Evolutionary conservation across 2,329 filamentous ascomycete species (phyloP).

Genomic region (Fusarium penzigii): DNA sequence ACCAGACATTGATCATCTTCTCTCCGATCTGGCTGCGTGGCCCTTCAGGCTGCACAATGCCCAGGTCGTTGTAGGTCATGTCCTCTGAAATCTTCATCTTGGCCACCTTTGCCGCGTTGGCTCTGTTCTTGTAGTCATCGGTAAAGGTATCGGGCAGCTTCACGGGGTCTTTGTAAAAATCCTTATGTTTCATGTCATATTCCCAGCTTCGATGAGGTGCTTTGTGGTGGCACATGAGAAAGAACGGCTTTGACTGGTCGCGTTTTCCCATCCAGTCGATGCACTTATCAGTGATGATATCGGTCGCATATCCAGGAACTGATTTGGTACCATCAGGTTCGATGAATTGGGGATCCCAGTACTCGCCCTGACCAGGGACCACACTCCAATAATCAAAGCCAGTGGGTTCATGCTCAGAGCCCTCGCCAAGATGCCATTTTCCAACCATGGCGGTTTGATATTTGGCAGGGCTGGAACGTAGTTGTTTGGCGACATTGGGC

Average conservation of each 20-base stretch:
- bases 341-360: constrained; percentile 53
- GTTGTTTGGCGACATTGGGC: constrained; percentile 52
- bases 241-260: constrained; percentile 45
- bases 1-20: constrained; percentile 26
- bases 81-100: constrained; percentile 54
- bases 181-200: constrained; percentile 47
- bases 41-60: constrained; percentile 52
- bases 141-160: constrained; percentile 52
- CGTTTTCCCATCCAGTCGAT: constrained; percentile 40
- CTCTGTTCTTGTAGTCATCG: constrained; percentile 56
- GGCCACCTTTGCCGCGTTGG: constrained; percentile 47
- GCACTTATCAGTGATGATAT: constrained; percentile 53
- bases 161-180: constrained; percentile 48
- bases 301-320: constrained; percentile 48
- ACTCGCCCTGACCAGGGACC: constrained; percentile 52
- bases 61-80: constrained; percentile 51
- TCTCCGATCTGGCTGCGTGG: constrained; percentile 37
- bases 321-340: constrained; percentile 34
- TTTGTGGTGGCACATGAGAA: constrained; percentile 58
- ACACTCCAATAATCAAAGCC: constrained; percentile 54
- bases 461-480: constrained; percentile 39
- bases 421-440: constrained; percentile 56
- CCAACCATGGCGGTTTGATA: constrained; percentile 54
- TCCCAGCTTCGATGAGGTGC: constrained; percentile 55
- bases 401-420: constrained; percentile 43